Conservation (phyloP, 1,139 yeast species). For the Torulaspora globosa region DNA sequence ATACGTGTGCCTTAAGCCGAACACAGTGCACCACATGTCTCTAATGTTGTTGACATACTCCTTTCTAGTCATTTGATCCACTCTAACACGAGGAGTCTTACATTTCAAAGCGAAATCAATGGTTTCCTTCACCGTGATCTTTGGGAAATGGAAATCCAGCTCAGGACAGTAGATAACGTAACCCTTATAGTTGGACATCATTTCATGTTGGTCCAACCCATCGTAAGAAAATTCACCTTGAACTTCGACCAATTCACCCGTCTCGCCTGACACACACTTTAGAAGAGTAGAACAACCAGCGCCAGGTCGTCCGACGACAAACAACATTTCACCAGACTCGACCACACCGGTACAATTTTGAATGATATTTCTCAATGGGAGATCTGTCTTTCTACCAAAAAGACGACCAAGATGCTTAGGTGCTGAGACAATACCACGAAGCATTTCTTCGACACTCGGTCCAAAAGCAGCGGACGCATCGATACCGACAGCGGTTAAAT, state of each 20-base stretch:
- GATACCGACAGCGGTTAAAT: slow-evolving; percentile 47
- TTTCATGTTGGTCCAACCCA: slow-evolving; percentile 48
- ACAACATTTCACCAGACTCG: slow-evolving; percentile 58
- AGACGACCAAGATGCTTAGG: slow-evolving; percentile 31
- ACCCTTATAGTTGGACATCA: slow-evolving; percentile 47
- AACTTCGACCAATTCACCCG: slow-evolving; percentile 41
- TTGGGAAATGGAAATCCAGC: slow-evolving; percentile 60
- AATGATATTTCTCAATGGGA: slow-evolving; percentile 46
- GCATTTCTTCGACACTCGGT: slow-evolving; percentile 46
- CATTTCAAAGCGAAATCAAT: slow-evolving; percentile 56
- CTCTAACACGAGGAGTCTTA: slow-evolving; percentile 54
- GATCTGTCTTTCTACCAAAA: slow-evolving; percentile 36
- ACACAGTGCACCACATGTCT: slow-evolving; percentile 51
- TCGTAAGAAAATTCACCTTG: slow-evolving; percentile 49
- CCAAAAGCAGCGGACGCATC: slow-evolving; percentile 52
- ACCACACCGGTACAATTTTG: slow-evolving; percentile 46
- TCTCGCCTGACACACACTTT: slow-evolving; percentile 53
- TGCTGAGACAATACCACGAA: slow-evolving; percentile 35
- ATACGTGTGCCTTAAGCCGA: slow-evolving; percentile 55
- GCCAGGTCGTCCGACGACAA: slow-evolving; percentile 64
- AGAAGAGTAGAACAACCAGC: slow-evolving; percentile 62
- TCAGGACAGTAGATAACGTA: slow-evolving; percentile 60
- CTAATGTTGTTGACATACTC: slow-evolving; percentile 48
- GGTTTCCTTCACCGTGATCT: slow-evolving; percentile 59
- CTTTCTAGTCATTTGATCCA: slow-evolving; percentile 46